phyloP scores from a whole-genome alignment of 768 basidiomycete genomes.

The Vararia minispora region DNA sequence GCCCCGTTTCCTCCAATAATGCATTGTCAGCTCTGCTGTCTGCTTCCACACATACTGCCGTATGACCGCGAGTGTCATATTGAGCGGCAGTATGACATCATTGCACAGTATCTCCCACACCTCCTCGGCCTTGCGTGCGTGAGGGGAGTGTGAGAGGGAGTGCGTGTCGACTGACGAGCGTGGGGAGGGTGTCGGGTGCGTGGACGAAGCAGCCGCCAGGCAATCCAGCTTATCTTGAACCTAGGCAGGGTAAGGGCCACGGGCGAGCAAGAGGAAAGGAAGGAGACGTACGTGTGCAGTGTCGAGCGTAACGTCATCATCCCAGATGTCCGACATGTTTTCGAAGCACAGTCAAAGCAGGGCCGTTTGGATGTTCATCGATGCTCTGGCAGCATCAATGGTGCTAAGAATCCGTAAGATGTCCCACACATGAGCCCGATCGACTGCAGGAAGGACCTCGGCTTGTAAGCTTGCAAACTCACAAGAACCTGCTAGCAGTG shows the following conservation, averaged over 20 bases:
- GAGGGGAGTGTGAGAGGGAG: too few relatives aligned
- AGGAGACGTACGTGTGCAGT: slow-evolving; percentile 54
- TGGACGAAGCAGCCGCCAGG: slow-evolving; percentile 23
- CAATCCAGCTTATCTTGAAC: slow-evolving; percentile 78
- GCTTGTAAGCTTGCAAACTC: slow-evolving; percentile 81
- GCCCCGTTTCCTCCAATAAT: slow-evolving; percentile 51
- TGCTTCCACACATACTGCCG: slow-evolving; percentile 87
- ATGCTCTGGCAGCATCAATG: too few relatives aligned
- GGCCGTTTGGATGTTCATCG: too few relatives aligned
- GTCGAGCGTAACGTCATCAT: too few relatives aligned
- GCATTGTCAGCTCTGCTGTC: slow-evolving; percentile 58
- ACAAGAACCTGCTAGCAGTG: slow-evolving; percentile 77
- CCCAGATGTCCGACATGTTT: too few relatives aligned
- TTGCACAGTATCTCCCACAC: slow-evolving; percentile 84
- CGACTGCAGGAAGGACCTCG: too few relatives aligned
- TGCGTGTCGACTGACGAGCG: slow-evolving; percentile 29
- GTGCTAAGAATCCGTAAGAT: too few relatives aligned
- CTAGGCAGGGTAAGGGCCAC: slow-evolving; percentile 25
- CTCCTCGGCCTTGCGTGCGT: slow-evolving; percentile 49
- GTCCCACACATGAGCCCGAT: too few relatives aligned
- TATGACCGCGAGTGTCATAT: slow-evolving; percentile 88
- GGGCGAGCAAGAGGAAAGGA: background rate
- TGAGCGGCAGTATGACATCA: slow-evolving; percentile 67
- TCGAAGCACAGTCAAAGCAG: too few relatives aligned
- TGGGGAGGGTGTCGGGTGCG: slow-evolving; percentile 20